These are phyloP conservation scores for Aspergillus indologenus DNA, from an alignment of 495 filamentous ascomycete genomes.

Conservation along the genomic window DNA sequence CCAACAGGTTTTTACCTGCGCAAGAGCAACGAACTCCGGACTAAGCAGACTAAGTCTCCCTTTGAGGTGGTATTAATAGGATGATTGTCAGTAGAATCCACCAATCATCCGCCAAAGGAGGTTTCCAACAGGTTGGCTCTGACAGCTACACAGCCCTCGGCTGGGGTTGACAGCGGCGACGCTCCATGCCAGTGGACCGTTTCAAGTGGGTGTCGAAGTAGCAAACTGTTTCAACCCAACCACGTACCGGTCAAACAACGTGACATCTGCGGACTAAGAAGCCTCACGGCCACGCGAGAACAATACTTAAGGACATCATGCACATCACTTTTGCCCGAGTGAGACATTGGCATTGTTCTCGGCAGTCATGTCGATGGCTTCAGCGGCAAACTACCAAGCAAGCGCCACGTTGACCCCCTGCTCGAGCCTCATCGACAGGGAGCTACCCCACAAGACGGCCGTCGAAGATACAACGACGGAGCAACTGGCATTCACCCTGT, in stretches of 20 bases:
- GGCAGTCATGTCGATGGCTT: neutral
- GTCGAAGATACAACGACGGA: neutral
- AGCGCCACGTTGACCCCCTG: neutral
- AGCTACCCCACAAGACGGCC: neutral
- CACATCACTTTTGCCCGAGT: neutral
- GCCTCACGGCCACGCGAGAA: neutral
- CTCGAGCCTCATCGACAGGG: neutral
- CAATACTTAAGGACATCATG: neutral
- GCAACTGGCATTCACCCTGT: neutral
- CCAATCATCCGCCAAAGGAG: neutral
- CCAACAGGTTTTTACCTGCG: neutral
- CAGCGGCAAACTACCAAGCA: neutral
- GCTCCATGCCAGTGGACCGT: neutral
- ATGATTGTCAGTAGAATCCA: neutral
- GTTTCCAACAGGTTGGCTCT: slow-evolving; percentile 3
- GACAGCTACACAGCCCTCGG: neutral
- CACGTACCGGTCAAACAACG: neutral
- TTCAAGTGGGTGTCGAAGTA: neutral
- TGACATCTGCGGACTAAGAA: neutral
- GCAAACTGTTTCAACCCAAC: neutral
- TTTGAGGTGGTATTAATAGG: slow-evolving; percentile 8
- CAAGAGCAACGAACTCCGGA: neutral
- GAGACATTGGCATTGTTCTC: slow-evolving; percentile 4
- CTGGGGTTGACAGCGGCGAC: neutral
- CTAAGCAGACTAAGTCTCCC: neutral